Percentiles rank a stretch among this genome's conserved stretches.
Evolutionary conservation across 1,139 yeast species (phyloP).

Genomic region (Geotrichum carabidarum): DNA sequence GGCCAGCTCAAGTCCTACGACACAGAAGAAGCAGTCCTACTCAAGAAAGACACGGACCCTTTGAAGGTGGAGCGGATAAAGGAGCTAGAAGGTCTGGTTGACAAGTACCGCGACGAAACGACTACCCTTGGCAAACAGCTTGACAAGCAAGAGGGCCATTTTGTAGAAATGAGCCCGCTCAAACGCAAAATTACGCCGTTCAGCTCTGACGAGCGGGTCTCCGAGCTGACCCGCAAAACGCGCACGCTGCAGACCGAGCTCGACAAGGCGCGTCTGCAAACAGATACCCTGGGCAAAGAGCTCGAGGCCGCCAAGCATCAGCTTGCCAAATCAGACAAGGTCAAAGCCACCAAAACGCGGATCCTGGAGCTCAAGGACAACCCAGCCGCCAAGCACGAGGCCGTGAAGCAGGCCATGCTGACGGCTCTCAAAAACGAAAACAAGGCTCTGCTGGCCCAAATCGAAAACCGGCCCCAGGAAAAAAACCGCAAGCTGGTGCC

Average conservation of each 20-base stretch:
- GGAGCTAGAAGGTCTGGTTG: conserved; percentile 50
- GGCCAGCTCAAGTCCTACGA: conserved; percentile 44
- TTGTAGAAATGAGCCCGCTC: conserved; percentile 9
- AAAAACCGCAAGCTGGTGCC: conserved; percentile 45
- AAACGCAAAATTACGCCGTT: conserved; percentile 18
- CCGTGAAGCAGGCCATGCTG: conserved; percentile 52
- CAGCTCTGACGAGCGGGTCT: conserved; percentile 37
- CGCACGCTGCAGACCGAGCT: conserved; percentile 32
- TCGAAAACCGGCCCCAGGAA: conserved; percentile 21
- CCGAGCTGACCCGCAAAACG: conserved; percentile 33
- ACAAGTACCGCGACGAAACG: conserved; percentile 54
- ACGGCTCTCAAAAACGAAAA: conserved; percentile 57
- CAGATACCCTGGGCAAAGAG: conserved; percentile 27
- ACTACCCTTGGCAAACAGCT: conserved; percentile 43
- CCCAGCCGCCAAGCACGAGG: conserved; percentile 63
- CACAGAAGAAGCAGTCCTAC: conserved; percentile 30
- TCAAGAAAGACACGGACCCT: conserved; percentile 26
- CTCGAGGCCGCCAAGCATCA: conserved; percentile 36
- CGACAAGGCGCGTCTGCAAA: conserved; percentile 25
- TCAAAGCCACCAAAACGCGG: conserved; percentile 38
- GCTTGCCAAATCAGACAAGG: conserved; percentile 35
- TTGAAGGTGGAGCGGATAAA: conserved; percentile 34
- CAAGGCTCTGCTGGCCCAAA: conserved; percentile 43
- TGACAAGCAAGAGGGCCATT: conserved; percentile 33
- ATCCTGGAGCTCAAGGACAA: conserved; percentile 62